Evolutionary conservation across 352 stramenopile species (phyloP).

Genomic region (Globisporangium recalcitrans): DNA sequence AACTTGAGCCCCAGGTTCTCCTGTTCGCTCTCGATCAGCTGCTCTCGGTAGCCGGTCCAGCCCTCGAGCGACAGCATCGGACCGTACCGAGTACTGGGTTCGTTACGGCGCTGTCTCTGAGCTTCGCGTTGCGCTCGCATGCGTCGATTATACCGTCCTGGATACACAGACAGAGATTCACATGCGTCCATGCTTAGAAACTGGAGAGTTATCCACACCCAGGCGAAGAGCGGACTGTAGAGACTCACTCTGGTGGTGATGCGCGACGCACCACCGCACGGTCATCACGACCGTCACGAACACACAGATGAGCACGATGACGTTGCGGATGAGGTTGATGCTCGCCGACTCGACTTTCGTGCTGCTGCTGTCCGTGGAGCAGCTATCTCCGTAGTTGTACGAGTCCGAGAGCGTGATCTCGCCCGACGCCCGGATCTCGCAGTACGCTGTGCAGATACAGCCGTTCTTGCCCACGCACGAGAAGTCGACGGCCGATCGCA

Average conservation of each 20-base stretch:
- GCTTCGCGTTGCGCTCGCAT: constrained; percentile 3
- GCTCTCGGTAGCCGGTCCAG: constrained; percentile 47
- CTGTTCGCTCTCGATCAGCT: constrained; percentile 40
- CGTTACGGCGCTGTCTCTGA: constrained; percentile 15
- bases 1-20: constrained; percentile 11
- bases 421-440: background rate
- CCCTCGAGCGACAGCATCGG: constrained; percentile 33
- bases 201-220: background rate
- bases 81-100: constrained; percentile 12
- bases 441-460: too few relatives aligned
- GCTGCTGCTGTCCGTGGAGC: background rate
- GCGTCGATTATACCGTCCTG: background rate
- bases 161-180: background rate
- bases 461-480: background rate
- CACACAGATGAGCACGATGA: background rate
- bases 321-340: background rate
- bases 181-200: background rate
- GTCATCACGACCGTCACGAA: background rate
- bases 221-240: too few relatives aligned
- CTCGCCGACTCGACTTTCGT: background rate
- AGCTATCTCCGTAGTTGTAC: background rate
- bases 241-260: constrained; percentile 1
- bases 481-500: background rate
- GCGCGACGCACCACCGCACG: background rate
- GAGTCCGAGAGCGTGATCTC: background rate